A percentile compares a stretch with the other conserved stretches of the same genome.
Conservation (phyloP, 768 basidiomycete genomes). For the Leccinum subtestaceum region DNA sequence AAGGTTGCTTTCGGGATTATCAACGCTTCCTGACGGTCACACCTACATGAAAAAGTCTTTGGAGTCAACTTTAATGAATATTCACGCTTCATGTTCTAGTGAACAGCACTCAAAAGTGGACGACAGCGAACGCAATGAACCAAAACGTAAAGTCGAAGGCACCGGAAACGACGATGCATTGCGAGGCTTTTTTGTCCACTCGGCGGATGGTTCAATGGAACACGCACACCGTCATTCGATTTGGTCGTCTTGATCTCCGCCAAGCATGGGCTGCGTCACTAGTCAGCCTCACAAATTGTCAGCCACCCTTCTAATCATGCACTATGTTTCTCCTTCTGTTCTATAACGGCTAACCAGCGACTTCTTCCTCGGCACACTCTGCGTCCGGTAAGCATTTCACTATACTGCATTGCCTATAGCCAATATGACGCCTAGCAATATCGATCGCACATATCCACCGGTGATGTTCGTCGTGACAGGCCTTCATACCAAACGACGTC, state of each 20-base stretch:
- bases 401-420: conserved; percentile 1
- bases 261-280: neutral
- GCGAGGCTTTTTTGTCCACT: too few species aligned
- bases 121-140: too few species aligned
- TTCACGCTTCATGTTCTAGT: too few species aligned
- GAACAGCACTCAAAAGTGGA: too few species aligned
- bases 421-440: conserved; percentile 20
- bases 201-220: too few species aligned
- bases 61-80: too few species aligned
- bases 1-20: too few species aligned
- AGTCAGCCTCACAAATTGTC: conserved; percentile 20
- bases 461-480: conserved; percentile 25
- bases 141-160: too few species aligned
- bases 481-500: conserved; percentile 25
- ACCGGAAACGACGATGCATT: too few species aligned
- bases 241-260: neutral
- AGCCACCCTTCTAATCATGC: conserved; percentile 10
- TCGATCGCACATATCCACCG: conserved; percentile 1
- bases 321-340: neutral
- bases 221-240: neutral
- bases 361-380: neutral
- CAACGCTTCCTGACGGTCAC: too few species aligned
- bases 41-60: too few species aligned
- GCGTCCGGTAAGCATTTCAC: conserved; percentile 9
- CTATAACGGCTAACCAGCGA: neutral